Evolutionary conservation across 2,329 filamentous ascomycete genomes (phyloP).

Genomic region (Epichloe bromicola): DNA sequence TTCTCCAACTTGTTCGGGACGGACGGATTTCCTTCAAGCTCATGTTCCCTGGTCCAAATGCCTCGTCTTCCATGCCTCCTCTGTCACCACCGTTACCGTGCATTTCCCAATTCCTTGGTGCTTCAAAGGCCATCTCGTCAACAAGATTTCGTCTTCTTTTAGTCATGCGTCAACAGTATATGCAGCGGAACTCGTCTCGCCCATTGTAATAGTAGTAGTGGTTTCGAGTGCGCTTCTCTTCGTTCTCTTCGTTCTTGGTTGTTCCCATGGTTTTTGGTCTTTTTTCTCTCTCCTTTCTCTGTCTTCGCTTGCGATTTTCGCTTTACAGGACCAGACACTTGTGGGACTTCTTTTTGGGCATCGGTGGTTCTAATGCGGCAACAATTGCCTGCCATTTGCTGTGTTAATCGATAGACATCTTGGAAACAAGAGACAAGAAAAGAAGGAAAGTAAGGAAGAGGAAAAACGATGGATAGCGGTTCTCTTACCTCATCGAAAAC

Average conservation of each 20-base stretch:
- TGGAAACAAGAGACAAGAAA: background rate
- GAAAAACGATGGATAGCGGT: background rate
- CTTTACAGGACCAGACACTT: constrained; percentile 57
- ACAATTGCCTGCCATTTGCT: constrained; percentile 65
- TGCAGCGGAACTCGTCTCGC: constrained; percentile 3
- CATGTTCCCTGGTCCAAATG: background rate
- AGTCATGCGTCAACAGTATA: constrained; percentile 5
- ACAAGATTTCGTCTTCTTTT: constrained; percentile 3
- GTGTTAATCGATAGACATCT: background rate
- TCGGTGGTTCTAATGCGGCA: constrained; percentile 79
- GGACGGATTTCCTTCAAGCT: background rate
- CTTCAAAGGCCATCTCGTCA: constrained; percentile 5
- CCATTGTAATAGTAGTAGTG: constrained; percentile 1
- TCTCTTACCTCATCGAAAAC: constrained; percentile 88
- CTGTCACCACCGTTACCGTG: background rate
- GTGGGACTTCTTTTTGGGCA: constrained; percentile 62
- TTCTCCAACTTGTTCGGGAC: background rate
- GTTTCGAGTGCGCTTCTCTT: background rate
- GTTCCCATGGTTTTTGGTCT: background rate
- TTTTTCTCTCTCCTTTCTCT: constrained; percentile 3
- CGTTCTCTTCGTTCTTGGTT: background rate
- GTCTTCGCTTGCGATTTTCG: background rate
- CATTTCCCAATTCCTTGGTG: background rate
- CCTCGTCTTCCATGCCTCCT: background rate
- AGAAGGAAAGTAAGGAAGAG: background rate